Evolutionary conservation across 306 rosid species (phyloP).

Genomic region (Prinsepia uniflora): DNA sequence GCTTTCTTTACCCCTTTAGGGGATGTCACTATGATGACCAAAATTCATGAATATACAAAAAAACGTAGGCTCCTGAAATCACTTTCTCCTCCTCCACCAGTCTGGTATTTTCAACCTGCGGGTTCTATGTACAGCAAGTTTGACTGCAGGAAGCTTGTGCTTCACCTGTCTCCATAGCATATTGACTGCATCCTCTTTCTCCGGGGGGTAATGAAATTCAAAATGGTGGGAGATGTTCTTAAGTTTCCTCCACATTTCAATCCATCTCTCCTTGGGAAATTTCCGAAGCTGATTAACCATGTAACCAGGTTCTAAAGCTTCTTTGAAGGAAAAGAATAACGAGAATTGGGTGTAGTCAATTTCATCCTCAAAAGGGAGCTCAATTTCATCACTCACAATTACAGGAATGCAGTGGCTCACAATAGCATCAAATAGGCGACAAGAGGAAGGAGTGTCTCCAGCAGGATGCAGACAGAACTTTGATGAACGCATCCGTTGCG

Average conservation of each 20-base stretch:
- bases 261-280: conserved; percentile 76
- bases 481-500: conserved; percentile 81
- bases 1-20: conserved; percentile 29
- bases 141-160: conserved; percentile 78
- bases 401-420: conserved; percentile 97
- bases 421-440: conserved; percentile 95
- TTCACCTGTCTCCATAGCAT: conserved; percentile 96
- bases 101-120: conserved; percentile 81
- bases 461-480: conserved; percentile 97
- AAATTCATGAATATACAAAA: conserved; percentile 45
- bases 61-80: conserved; percentile 24
- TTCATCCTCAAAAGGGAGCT: conserved; percentile 95
- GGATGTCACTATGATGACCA: conserved; percentile 25
- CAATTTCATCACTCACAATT: conserved; percentile 91
- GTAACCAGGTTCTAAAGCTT: conserved; percentile 77
- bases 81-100: conserved; percentile 72
- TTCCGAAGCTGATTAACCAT: conserved; percentile 67
- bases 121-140: conserved; percentile 65
- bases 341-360: conserved; percentile 80
- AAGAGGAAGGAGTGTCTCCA: conserved; percentile 97
- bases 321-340: conserved; percentile 79
- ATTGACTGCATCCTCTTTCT: conserved; percentile 76
- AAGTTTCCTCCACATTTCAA: conserved; percentile 80
- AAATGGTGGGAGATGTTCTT: conserved; percentile 68
- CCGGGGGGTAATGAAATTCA: conserved; percentile 84